Percentiles rank a stretch among this genome's conserved stretches.
phyloP scores from a whole-genome alignment of 345 rosid species.

The Linum tenue region DNA sequence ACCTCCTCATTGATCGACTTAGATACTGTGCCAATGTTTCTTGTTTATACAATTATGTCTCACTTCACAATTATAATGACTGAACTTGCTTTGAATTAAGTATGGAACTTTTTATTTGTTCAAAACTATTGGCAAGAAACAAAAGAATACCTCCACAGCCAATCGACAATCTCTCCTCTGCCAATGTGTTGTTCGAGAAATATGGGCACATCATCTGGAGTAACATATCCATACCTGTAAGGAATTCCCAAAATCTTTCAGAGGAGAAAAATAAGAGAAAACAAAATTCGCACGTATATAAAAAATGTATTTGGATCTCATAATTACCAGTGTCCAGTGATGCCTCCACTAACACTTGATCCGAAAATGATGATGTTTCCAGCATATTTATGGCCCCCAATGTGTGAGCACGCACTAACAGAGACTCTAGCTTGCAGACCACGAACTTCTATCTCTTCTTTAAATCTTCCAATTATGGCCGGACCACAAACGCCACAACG shows the following conservation, averaged over 20 bases:
- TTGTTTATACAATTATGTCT: neutral
- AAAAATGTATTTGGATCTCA: conserved; percentile 7
- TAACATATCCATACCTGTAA: conserved; percentile 74
- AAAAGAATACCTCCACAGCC: conserved; percentile 63
- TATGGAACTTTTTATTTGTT: neutral
- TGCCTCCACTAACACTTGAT: conserved; percentile 40
- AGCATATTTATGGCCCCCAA: conserved; percentile 92
- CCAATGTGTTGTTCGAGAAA: conserved; percentile 65
- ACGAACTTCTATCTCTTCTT: conserved; percentile 65
- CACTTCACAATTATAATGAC: neutral
- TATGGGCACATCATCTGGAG: conserved; percentile 62
- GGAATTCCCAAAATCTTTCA: neutral
- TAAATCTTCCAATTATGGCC: conserved; percentile 61
- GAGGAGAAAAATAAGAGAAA: neutral
- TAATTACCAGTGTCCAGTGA: conserved; percentile 81
- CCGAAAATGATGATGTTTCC: conserved; percentile 90
- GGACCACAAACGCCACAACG: conserved; percentile 97
- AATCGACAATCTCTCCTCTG: conserved; percentile 69
- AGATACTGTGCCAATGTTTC: neutral
- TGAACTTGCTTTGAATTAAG: no score
- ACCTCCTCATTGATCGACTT: neutral
- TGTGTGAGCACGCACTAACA: conserved; percentile 91
- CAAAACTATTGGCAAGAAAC: neutral
- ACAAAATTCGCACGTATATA: neutral
- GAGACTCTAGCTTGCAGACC: conserved; percentile 82